Base-by-base conservation (phyloP, 1,284 basidiomycete species). In the Vanrija pseudolonga region DNA sequence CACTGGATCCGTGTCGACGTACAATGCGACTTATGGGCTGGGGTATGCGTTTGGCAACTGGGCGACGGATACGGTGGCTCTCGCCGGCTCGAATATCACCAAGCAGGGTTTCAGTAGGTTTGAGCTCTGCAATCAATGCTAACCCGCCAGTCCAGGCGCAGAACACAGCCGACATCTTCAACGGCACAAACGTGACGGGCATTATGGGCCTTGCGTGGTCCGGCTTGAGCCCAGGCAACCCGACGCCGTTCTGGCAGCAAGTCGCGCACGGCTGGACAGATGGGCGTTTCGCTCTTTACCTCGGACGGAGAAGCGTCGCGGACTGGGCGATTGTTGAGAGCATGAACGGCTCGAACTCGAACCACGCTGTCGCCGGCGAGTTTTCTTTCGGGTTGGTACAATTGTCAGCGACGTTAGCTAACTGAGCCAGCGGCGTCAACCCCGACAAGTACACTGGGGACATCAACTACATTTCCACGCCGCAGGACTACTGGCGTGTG, bases 201-300 rank as follows among this genome's bases (percentile, higher is more conserved):
- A 73, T 81, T 32, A 73, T 80, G 72, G 80, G 79, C 6, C 61
- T 81, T 14, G 78, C 73, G 18, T 82, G 78, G 65, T 60, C 73
- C 47, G 61, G 65, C n/a, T 64, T 81, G 49, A 73, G 80, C 0
- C 67, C 72, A 20, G 77, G 76, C 18, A 63, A 67, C 9, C 74
- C 77, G 0, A 72, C 67, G 5, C 80, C 80, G 6, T 79, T 79
- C 70, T 81, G 80, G 76, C 60, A 93, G 71, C 81, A 83, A 0
- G 77, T 96, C 5, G 88, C 81, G 19, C 81, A 80, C 50, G 75
- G 82, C 26, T 87, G 85, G 83, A 80, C 84, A 50, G 66, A 82
- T 11, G 85, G 87, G 0, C 65, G 90, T 18, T 91, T 95, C 83
- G 83, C 83, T 0, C 89, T 94, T 71, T 85, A 89, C 64, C 78